Percentiles rank a stretch among this genome's conserved stretches.
Evolutionary conservation across 1,284 basidiomycete species (phyloP).

Genomic region (Leccinum fuscescens): DNA sequence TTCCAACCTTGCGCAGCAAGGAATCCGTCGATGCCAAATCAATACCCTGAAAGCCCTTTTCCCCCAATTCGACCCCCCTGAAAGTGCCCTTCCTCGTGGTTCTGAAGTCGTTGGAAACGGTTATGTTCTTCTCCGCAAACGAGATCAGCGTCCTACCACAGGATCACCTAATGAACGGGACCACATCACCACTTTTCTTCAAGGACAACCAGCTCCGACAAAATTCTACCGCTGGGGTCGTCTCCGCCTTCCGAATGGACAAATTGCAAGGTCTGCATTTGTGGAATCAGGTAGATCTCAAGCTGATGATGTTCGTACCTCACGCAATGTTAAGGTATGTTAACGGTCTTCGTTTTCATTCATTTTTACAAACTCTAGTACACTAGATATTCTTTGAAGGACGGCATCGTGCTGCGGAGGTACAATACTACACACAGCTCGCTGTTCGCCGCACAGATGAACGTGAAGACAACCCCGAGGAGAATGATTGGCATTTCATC

Average conservation of each 20-base stretch:
- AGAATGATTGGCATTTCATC: too few relatives aligned
- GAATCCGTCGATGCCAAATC: neutral
- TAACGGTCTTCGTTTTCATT: too few relatives aligned
- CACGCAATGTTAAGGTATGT: neutral
- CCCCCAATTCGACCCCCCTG: neutral
- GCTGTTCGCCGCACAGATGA: too few relatives aligned
- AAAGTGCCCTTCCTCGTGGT: neutral
- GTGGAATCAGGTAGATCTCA: neutral
- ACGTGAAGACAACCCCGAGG: too few relatives aligned
- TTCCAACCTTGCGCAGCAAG: slow-evolving; percentile 4
- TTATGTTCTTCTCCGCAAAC: neutral
- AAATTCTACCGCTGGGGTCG: neutral
- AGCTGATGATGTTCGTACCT: neutral
- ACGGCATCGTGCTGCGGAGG: too few relatives aligned
- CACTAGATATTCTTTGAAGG: too few relatives aligned
- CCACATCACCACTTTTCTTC: neutral
- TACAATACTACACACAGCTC: too few relatives aligned
- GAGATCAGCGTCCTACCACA: neutral
- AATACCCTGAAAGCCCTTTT: neutral
- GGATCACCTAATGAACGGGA: neutral
- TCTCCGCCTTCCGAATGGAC: neutral
- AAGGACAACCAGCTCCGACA: neutral
- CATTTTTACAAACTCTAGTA: too few relatives aligned
- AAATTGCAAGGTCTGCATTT: neutral
- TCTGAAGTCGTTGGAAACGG: neutral